Evolutionary conservation across 2,329 filamentous ascomycete species (phyloP), one percentile per base, ranked within the genome.

Genomic region (Laburnicola sp.): DNA sequence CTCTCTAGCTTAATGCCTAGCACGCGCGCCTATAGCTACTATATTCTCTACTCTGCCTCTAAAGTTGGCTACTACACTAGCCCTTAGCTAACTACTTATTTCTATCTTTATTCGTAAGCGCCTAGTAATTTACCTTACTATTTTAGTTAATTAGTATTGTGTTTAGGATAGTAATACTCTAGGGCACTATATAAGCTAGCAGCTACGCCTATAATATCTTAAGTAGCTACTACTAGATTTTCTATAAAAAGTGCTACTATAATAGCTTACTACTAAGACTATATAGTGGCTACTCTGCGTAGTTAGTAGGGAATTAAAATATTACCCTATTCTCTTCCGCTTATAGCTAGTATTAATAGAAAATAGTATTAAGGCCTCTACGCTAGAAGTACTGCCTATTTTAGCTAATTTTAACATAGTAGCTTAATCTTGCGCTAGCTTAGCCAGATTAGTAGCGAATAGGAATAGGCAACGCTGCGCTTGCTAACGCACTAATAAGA

Each of bases 131-230:
- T n/a, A 52, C 21, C 38, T 53, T 53, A 4, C 47, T 47, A 6
- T 42, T 53, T 4, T 3, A 3, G 9, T 45, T 38, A 16, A 53
- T 34, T 4, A 47, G 50, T 3, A 53, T 36, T 9, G 65, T 51
- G 54, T 69, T 57, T 38, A 74, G 55, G 4, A 72, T 68, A 57
- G 60, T 54, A 64, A 68, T 61, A 4, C 22, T 32, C 21, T 22
- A 10, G 6, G 41, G 45, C 36, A 53, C 39, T 46, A 53, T 53
- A 35, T 53, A 53, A 31, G 31, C 16, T 3, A 46, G 50, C 22
- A 52, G 45, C 10, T 46, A 31, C 9, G 21, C 42, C 26, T 25
- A 10, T 4, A 51, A 34, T 22, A 30, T 26, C 39, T 37, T 22
- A 21, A 42, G 11, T 3, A 50, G 31, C 28, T 51, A 25, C 9